A percentile compares a stretch with the other conserved stretches of the same genome.
phyloP scores from a whole-genome alignment of 2,329 filamentous ascomycete species.

The Achaetomium macrosporum region DNA sequence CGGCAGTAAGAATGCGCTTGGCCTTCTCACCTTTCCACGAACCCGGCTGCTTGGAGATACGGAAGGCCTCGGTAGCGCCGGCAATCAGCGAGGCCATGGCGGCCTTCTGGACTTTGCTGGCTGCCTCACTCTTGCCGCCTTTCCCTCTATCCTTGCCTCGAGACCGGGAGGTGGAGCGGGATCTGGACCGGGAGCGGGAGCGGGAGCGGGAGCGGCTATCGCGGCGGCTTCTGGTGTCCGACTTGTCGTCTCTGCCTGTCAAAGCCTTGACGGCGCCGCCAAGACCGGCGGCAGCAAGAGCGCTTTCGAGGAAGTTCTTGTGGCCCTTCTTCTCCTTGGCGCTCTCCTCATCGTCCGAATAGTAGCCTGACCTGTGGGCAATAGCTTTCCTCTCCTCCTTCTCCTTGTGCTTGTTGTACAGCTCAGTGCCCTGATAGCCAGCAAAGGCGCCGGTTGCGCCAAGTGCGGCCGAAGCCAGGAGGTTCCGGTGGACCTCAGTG shows the following conservation, averaged over 20 bases:
- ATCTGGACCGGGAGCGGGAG: conserved; percentile 44
- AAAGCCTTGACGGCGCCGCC: conserved; percentile 56
- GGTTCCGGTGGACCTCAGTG: conserved; percentile 49
- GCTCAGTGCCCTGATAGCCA: conserved; percentile 57
- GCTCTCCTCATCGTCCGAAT: conserved; percentile 51
- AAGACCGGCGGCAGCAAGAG: conserved; percentile 55
- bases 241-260: conserved; percentile 41
- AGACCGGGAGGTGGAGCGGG: conserved; percentile 34
- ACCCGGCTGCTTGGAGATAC: conserved; percentile 80
- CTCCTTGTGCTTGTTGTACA: conserved; percentile 53
- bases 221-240: conserved; percentile 45
- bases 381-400: conserved; percentile 52
- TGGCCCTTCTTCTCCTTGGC: conserved; percentile 53
- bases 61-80: conserved; percentile 87
- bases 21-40: conserved; percentile 88
- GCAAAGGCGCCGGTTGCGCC: conserved; percentile 60
- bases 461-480: conserved; percentile 54
- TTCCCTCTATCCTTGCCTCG: conserved; percentile 34
- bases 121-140: conserved; percentile 35
- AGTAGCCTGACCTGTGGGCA: conserved; percentile 52
- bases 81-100: conserved; percentile 87
- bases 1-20: conserved; percentile 84
- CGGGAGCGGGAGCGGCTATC: conserved; percentile 39
- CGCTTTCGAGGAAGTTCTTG: conserved; percentile 60
- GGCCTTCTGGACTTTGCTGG: conserved; percentile 70